These are phyloP conservation scores for Candida ascalaphidarum DNA, from an alignment of 805 yeast genomes.

Conservation along the genomic window DNA sequence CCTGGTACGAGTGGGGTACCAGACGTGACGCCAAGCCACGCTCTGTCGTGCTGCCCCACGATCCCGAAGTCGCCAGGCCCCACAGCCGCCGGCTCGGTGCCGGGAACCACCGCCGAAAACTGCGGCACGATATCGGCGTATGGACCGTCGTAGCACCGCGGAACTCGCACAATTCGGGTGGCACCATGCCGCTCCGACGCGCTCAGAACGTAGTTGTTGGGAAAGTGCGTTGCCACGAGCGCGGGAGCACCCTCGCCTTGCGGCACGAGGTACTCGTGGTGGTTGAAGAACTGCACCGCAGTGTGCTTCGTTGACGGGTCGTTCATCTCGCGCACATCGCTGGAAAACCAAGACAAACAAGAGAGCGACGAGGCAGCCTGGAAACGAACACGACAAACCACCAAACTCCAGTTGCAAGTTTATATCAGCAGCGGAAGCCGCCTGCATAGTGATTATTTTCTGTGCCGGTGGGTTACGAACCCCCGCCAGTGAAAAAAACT, in stretches of 20 bases:
- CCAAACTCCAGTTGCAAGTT: too few relatives aligned
- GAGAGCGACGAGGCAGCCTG: too few relatives aligned
- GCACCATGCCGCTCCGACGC: conserved; percentile 16
- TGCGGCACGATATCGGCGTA: conserved; percentile 40
- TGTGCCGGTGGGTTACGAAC: too few relatives aligned
- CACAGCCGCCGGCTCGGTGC: conserved; percentile 56
- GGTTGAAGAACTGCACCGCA: conserved; percentile 45
- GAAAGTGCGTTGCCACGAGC: conserved; percentile 57
- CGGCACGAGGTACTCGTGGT: conserved; percentile 47
- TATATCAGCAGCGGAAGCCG: background rate
- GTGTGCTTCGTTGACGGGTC: conserved; percentile 12
- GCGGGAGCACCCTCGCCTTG: conserved; percentile 8
- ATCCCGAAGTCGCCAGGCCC: conserved; percentile 18
- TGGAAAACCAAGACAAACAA: too few relatives aligned
- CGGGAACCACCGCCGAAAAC: conserved; percentile 50
- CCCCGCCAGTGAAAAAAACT: too few relatives aligned
- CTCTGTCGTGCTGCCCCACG: conserved; percentile 29
- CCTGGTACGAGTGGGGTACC: conserved; percentile 34
- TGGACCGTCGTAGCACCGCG: conserved; percentile 35
- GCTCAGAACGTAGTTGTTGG: conserved; percentile 39
- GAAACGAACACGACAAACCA: too few relatives aligned
- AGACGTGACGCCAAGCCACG: conserved; percentile 45
- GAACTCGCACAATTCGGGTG: conserved; percentile 60
- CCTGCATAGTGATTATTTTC: conserved; percentile 2
- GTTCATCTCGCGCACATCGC: conserved; percentile 11